Conservation (phyloP, 106 monocot species). For the Apostasia ramifera region DNA sequence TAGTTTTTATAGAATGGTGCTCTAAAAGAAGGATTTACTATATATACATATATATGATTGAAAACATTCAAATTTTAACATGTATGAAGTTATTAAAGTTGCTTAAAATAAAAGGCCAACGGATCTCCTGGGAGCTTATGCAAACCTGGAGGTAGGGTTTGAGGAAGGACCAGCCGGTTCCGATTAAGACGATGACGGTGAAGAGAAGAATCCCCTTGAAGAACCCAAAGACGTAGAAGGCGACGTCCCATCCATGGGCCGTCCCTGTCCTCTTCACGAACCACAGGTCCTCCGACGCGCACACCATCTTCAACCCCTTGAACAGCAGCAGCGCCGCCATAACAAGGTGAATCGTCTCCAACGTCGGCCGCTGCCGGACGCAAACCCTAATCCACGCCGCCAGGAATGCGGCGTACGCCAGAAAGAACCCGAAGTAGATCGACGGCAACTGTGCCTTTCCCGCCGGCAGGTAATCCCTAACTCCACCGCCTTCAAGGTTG, state of each 20-base stretch:
- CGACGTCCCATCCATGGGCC: constrained; percentile 48
- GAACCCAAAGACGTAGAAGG: constrained; percentile 51
- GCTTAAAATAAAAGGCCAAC: background rate
- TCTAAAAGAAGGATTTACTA: no score
- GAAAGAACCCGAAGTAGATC: constrained; percentile 25
- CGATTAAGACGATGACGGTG: constrained; percentile 52
- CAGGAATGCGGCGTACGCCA: constrained; percentile 24
- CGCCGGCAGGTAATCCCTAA: constrained; percentile 26
- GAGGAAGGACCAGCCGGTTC: constrained; percentile 57
- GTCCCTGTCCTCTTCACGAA: constrained; percentile 29
- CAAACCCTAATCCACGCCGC: constrained; percentile 15
- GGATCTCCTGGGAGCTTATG: background rate
- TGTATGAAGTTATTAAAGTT: no score
- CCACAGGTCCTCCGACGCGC: constrained; percentile 45
- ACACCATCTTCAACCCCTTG: constrained; percentile 49
- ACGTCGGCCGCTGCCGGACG: constrained; percentile 13
- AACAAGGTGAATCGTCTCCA: constrained; percentile 32
- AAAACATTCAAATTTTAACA: no score
- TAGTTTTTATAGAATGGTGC: no score
- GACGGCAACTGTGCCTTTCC: constrained; percentile 18
- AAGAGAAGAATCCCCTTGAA: constrained; percentile 45
- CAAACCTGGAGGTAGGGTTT: constrained; percentile 45
- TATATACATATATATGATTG: no score
- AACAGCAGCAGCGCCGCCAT: constrained; percentile 44
- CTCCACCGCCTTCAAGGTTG: constrained; percentile 18